These are phyloP conservation scores for Tritrichomonas musculus DNA, from an alignment of 208 protist species.

Conservation along the genomic window DNA sequence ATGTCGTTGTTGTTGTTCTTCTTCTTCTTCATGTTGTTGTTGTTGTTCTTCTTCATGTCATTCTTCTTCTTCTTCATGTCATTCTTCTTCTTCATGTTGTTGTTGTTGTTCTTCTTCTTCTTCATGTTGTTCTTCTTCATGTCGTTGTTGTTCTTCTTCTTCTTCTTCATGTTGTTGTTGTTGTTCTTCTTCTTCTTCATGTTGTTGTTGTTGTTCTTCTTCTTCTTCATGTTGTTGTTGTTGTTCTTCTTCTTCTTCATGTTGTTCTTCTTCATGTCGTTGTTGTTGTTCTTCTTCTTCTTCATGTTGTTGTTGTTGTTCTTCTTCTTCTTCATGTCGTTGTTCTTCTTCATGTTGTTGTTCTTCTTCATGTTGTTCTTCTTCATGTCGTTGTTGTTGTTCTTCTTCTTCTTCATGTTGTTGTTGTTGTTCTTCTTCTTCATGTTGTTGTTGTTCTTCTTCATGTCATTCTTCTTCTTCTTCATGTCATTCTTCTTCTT, in stretches of 20 bases:
- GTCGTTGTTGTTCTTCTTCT: no score
- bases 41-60: neutral
- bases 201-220: neutral
- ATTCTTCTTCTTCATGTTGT: neutral
- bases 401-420: neutral
- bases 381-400: no score
- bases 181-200: neutral
- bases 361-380: neutral
- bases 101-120: neutral
- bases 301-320: neutral
- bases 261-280: neutral
- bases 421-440: no score
- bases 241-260: neutral
- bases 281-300: no score
- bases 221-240: neutral
- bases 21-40: neutral
- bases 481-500: no score
- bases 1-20: no score
- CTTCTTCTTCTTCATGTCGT: no score
- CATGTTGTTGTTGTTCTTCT: no score
- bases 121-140: neutral
- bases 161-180: neutral
- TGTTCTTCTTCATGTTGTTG: neutral
- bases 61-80: no score
- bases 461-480: no score